A percentile compares a stretch with the other conserved stretches of the same genome.
Conservation (phyloP, 2,329 filamentous ascomycete species). For the Diaporthe aspalathi region DNA sequence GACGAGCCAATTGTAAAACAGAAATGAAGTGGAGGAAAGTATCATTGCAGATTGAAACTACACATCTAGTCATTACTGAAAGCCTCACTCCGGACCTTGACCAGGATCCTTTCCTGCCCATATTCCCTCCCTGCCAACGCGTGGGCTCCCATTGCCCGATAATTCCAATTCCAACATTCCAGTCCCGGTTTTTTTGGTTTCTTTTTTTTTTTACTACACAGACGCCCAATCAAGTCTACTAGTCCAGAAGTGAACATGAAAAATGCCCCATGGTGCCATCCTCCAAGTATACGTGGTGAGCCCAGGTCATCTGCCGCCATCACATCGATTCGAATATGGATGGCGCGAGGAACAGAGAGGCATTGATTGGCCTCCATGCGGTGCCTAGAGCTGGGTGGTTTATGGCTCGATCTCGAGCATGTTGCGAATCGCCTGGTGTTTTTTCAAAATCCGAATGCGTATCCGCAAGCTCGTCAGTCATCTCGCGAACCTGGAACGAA, state of each 20-base stretch:
- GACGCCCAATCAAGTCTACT: conserved; percentile 19
- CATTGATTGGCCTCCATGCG: too few relatives aligned
- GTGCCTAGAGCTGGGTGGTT: too few relatives aligned
- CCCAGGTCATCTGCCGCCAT: neutral
- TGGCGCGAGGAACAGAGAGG: neutral
- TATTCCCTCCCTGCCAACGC: neutral
- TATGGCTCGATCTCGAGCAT: too few relatives aligned
- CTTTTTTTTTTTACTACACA: conserved; percentile 23
- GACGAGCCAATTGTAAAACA: neutral
- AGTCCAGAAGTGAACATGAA: conserved; percentile 29
- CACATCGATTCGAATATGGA: neutral
- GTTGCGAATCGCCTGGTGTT: too few relatives aligned
- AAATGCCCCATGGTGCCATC: conserved; percentile 11
- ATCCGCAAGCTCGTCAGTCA: too few relatives aligned
- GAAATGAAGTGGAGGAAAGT: neutral
- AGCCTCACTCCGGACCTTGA: conserved; percentile 19
- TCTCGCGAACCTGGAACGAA: too few relatives aligned
- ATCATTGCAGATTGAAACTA: conserved; percentile 14
- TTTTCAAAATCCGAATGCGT: too few relatives aligned
- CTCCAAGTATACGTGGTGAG: neutral
- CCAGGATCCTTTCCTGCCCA: neutral
- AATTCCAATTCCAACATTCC: conserved; percentile 3
- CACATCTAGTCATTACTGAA: conserved; percentile 35
- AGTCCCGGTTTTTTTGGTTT: conserved; percentile 11
- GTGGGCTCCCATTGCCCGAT: conserved; percentile 22